A percentile compares a stretch with the other conserved stretches of the same genome.
Evolutionary conservation across 1,139 yeast genomes (phyloP).

Genomic region (Yamadazyma pseudoaaseri): DNA sequence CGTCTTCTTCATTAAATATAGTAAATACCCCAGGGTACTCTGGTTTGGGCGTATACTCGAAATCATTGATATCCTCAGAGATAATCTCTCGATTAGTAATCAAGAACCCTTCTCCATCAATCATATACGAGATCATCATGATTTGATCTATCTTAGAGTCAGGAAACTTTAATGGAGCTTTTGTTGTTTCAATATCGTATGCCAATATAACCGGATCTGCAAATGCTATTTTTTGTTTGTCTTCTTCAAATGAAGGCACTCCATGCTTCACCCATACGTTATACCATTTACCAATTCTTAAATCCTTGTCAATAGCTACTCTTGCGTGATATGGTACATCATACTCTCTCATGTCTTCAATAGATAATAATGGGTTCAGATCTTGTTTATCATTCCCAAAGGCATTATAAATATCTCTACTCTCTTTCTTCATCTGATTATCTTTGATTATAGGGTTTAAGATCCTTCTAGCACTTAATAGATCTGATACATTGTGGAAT

Average conservation of each 20-base stretch:
- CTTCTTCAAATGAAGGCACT: constrained; percentile 55
- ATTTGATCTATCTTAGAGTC: constrained; percentile 90
- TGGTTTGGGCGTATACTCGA: constrained; percentile 96
- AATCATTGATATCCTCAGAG: constrained; percentile 91
- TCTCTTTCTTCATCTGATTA: constrained; percentile 62
- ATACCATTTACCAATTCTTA: constrained; percentile 97
- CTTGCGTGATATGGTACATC: constrained; percentile 98
- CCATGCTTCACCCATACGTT: constrained; percentile 67
- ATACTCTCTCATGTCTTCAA: constrained; percentile 85
- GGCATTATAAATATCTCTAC: constrained; percentile 64
- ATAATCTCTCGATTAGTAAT: constrained; percentile 95
- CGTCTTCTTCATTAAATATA: constrained; percentile 87
- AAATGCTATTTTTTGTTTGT: constrained; percentile 78
- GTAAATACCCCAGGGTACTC: constrained; percentile 91
- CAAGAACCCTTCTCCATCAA: constrained; percentile 93
- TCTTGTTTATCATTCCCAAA: constrained; percentile 14
- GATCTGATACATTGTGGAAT: constrained; percentile 75
- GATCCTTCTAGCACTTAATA: constrained; percentile 69
- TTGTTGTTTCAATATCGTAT: constrained; percentile 96
- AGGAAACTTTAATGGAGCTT: constrained; percentile 94
- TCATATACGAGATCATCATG: constrained; percentile 99
- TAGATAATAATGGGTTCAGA: constrained; percentile 59
- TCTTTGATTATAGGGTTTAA: constrained; percentile 69
- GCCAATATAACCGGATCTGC: constrained; percentile 98
- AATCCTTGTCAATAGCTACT: constrained; percentile 82